Base-by-base conservation (phyloP, 768 basidiomycete species). In the Chalciporus sphaerocephalus region DNA sequence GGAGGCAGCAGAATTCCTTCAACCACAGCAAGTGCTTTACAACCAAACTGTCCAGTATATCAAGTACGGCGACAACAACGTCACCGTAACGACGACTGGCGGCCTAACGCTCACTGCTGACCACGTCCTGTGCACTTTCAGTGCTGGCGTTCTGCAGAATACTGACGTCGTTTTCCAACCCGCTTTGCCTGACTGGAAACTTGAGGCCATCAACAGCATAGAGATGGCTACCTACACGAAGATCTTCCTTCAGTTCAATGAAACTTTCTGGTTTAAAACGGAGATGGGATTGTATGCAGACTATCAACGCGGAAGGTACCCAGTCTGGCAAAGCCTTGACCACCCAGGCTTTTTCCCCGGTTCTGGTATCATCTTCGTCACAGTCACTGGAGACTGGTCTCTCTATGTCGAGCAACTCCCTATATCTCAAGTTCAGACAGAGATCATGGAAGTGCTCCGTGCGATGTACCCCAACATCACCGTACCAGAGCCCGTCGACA, bases 281-380 rank as follows among this genome's bases (percentile, higher is more conserved):
- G 38, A 64, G 65, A 54, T 67, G 65, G 80, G 70, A 7, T 56
- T 83, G 6, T 83, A 80, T 51, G 81, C 82, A 4, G 78, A 79
- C 45, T 59, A 63, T 15, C 69, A 79, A 46, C 73, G 82, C 17
- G 83, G 83, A 6, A 69, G 73, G 24, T 85, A 83, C 61, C 79
- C 81, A 0, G 74, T 84, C 6, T 85, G 83, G 83, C 83, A 85
- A 54, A 78, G 72, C 53, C 58, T 85, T 37, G 83, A 85, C 56
- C 71, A 79, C 44, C 50, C 64, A 1, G 68, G 71, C 37, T 85
- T 83, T 59, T 70, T 83, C 43, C 80, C 78, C 13, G 81, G 76
- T 5, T 83, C 79, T 3, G 74, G 79, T 10, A 71, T 85, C 1
- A 38, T 64, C 20, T 55, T 57, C 32, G 61, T 57, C 20, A 65